Conservation (phyloP, 352 stramenopile genomes). For the Bremia lactucae region DNA sequence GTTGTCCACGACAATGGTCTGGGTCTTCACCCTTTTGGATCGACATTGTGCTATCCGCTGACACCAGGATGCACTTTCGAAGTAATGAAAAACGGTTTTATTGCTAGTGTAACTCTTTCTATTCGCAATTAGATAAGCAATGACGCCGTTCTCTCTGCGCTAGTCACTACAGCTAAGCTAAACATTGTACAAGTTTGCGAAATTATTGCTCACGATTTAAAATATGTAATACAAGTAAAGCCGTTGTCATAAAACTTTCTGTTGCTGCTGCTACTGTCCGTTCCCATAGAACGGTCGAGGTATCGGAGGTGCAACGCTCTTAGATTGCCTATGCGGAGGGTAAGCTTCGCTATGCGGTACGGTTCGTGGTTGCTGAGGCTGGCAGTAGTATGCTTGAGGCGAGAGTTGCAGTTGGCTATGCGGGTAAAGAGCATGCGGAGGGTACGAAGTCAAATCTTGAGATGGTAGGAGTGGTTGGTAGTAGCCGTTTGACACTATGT, state of each 20-base stretch:
- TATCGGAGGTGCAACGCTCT: slow-evolving; percentile 7
- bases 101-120: slow-evolving; percentile 68
- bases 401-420: slow-evolving; percentile 13
- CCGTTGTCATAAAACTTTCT: no score
- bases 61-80: slow-evolving; percentile 70
- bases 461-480: slow-evolving; percentile 20
- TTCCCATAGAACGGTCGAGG: slow-evolving; percentile 13
- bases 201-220: no score
- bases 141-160: no score
- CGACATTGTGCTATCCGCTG: slow-evolving; percentile 66
- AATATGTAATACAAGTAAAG: no score
- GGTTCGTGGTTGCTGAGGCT: slow-evolving; percentile 4
- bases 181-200: no score
- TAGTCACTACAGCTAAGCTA: no score
- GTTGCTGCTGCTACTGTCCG: slow-evolving; percentile 21
- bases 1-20: slow-evolving; percentile 72
- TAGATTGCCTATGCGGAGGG: slow-evolving; percentile 11
- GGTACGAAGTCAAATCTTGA: slow-evolving; percentile 19
- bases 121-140: no score
- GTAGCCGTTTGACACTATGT: slow-evolving; percentile 8
- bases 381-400: slow-evolving; percentile 5
- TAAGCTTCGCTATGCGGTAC: no score
- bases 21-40: slow-evolving; percentile 66
- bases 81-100: slow-evolving; percentile 70
- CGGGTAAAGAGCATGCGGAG: slow-evolving; percentile 16